Base-by-base conservation (phyloP, 169 alveolate genomes). In the Eimeria zaria region DNA sequence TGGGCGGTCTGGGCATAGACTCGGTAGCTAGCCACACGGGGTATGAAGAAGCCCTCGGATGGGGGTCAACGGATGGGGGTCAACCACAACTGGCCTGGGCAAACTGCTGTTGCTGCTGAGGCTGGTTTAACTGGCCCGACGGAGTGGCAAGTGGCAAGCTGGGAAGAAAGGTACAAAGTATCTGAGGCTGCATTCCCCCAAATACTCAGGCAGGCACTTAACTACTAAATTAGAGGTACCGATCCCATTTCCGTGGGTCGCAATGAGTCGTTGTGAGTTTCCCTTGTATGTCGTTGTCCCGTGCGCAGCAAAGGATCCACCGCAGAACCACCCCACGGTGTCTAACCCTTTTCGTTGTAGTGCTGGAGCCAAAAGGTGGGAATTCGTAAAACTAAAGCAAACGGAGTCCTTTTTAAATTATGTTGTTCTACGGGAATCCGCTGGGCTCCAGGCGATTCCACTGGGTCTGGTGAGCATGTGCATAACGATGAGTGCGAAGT, bases 261-360 rank as follows among this genome's bases (percentile, higher is more conserved):
- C 33, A 39, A 39, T 14, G 55, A 0, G 33, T 3, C 9, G 80
- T 36, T 18, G 24, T 39, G 11, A 0, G 33, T 30, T 18, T 44
- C 55, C 20, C 55, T 3, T 73, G 83, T 14, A 7, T 4, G 83
- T 16, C 0, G 83, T 51, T 41, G 55, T 36, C 18, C 55, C 83
- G 3, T 2, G 14, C 83, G 2, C 55, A 73, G 33, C 55, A 16
- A 30, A 41, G 83, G 55, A 39, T 39, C 83, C 83, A 73, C n/a
- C 55, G 53, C 55, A 39, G 53, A 33, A 73, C 51, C 83, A 73
- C 83, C 51, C 83, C 55, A 39, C 83, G 51, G 83, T 73, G 83
- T 73, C 83, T 73, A 18, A 16, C 55, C 33, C 83, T 18, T 73
- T 73, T 39, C 33, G 83, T 73, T 33, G 53, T 16, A 39, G 1